Base-by-base conservation (phyloP, 2,329 filamentous ascomycete genomes). In the Aspergillus japonicus region DNA sequence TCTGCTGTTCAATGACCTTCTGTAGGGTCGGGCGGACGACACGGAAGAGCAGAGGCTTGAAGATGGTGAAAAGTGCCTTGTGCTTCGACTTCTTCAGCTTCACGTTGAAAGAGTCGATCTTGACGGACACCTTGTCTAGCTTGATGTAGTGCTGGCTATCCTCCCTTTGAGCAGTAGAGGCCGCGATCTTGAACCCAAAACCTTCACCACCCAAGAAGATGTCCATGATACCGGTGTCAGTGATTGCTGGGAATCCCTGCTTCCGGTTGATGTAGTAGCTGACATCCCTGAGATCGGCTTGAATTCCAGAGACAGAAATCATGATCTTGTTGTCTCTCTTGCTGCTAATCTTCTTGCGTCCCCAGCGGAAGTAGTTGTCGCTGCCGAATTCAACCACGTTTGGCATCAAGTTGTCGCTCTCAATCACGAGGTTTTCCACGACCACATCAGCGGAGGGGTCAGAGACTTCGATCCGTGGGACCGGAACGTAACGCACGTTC, bases 261-360 rank as follows among this genome's bases (percentile, higher is more conserved):
- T 99, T 98, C 79, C 89, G 91, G 81, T 95, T 95, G 78, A 99
- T 83, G 77, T 98, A 93, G 83, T 93, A 98, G 76, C 90, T 91
- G 63, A 99, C 91, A 71, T 96, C 92, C 65, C 85, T 86, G 49
- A 98, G 82, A 67, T 99, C 95, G 82, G 94, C 92, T 81, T 99
- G 95, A 47, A 99, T 84, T 56, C 95, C 94, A 24, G 91, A 89
- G 3, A 95, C 89, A 62, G 91, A 89, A 63, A 98, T 83, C 82
- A 95, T 92, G 66, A 94, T 71, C 72, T 88, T 89, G 78, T 96
- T 93, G 77, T 91, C 89, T 76, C 87, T 89, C 82, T 89, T 91
- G 82, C 85, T 96, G 69, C 84, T 81, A 68, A 92, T 83, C 74
- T 88, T 89, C 87, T 96, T 97, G 73, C 95, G 92, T 42, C 94